A percentile compares a stretch with the other conserved stretches of the same genome.
Evolutionary conservation across 768 basidiomycete species (phyloP).

Genomic region (Russula emetica): DNA sequence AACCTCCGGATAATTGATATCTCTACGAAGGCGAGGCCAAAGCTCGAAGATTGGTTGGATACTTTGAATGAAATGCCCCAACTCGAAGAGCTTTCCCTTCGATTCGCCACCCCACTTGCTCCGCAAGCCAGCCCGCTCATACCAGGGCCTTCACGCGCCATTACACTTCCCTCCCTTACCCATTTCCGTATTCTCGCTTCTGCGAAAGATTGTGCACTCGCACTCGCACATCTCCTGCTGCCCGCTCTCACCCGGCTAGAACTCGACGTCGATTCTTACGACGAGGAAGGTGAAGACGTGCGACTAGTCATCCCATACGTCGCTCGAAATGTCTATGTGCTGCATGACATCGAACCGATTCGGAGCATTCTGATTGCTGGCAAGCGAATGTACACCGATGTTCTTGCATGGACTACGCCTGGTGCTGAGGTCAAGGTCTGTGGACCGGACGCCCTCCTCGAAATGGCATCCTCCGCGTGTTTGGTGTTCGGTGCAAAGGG

Average conservation of each 20-base stretch:
- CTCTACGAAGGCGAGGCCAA: background rate
- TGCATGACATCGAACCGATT: conserved; percentile 6
- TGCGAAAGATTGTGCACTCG: background rate
- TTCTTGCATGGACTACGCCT: background rate
- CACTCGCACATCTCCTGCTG: conserved; percentile 11
- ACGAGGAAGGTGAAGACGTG: background rate
- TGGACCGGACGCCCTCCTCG: no score
- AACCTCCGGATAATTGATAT: background rate
- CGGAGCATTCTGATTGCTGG: background rate
- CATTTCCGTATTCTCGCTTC: background rate
- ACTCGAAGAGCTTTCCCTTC: conserved; percentile 9
- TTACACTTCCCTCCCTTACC: conserved; percentile 6
- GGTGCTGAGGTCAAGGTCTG: background rate
- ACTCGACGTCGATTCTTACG: background rate
- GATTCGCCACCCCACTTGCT: background rate
- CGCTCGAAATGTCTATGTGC: background rate
- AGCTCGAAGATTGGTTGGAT: conserved; percentile 11
- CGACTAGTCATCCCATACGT: background rate
- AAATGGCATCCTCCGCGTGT: no score
- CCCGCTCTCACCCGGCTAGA: conserved; percentile 2
- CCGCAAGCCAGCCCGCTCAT: no score
- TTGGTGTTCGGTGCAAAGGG: background rate
- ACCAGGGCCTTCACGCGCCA: background rate
- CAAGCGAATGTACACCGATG: background rate
- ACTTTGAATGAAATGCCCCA: conserved; percentile 15